Conservation (phyloP, 2,329 filamentous ascomycete genomes). For the Cercospora sp. region DNA sequence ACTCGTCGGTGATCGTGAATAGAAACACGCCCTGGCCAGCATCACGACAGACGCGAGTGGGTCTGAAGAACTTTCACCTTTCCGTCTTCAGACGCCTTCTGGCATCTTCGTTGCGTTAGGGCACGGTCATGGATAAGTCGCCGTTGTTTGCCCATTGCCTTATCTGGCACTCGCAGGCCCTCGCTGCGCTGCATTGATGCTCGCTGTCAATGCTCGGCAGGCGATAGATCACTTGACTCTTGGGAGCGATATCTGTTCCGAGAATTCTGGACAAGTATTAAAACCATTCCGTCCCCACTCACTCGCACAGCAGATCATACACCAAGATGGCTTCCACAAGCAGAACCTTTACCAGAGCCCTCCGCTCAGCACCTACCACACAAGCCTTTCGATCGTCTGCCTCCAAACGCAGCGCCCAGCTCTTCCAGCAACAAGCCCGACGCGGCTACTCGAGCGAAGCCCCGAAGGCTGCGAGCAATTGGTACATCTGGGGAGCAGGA, state of each 20-base stretch:
- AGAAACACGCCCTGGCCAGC: not conserved
- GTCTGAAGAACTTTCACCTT: not conserved
- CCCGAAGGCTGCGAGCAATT: slow-evolving; percentile 37
- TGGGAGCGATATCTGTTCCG: not conserved
- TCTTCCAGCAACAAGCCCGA: slow-evolving; percentile 72
- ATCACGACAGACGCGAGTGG: not conserved
- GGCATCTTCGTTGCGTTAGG: not conserved
- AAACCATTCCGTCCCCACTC: not conserved
- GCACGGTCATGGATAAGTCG: not conserved
- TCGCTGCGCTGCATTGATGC: not conserved
- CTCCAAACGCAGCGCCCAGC: slow-evolving; percentile 57
- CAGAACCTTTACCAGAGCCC: slow-evolving; percentile 43
- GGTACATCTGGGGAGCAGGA: slow-evolving; percentile 58
- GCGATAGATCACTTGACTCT: not conserved
- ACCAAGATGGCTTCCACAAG: slow-evolving; percentile 42
- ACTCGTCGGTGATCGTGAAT: not conserved
- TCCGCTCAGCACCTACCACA: slow-evolving; percentile 44
- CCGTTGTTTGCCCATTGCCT: not conserved
- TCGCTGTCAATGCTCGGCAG: not conserved
- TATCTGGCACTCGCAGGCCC: not conserved
- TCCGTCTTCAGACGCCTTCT: not conserved
- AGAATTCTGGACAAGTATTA: not conserved
- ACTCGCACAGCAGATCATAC: not conserved
- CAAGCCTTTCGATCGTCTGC: slow-evolving; percentile 59
- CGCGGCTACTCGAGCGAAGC: slow-evolving; percentile 67